A percentile compares a stretch with the other conserved stretches of the same genome.
These are phyloP conservation scores for Cyamopsis tetragonoloba DNA, from an alignment of 306 rosid species.

Conservation along the genomic window DNA sequence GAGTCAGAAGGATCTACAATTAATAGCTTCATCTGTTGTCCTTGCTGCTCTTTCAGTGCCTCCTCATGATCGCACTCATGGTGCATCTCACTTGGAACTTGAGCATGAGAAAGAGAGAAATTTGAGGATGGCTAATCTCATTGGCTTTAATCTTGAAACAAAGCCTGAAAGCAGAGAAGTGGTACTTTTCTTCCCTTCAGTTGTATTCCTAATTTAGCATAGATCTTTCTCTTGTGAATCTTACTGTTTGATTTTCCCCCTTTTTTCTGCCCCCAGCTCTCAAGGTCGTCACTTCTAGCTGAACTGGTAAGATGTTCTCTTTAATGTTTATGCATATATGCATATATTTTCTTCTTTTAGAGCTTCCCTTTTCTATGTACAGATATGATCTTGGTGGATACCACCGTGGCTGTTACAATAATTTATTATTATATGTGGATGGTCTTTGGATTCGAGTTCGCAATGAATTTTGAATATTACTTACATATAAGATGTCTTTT, in stretches of 20 bases:
- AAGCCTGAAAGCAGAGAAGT: constrained; percentile 84
- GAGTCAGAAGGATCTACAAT: constrained; percentile 93
- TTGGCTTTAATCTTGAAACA: constrained; percentile 83
- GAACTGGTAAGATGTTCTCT: constrained; percentile 67
- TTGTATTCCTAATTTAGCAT: not conserved
- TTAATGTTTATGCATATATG: no score
- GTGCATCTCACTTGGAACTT: constrained; percentile 80
- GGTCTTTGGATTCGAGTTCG: not conserved
- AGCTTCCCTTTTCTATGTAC: not conserved
- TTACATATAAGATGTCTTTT: not conserved
- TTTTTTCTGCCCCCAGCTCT: constrained; percentile 54
- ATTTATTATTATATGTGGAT: not conserved
- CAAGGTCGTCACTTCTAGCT: constrained; percentile 77
- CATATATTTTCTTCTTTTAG: not conserved
- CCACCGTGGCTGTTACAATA: not conserved
- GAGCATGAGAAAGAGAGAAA: constrained; percentile 91
- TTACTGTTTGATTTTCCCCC: constrained; percentile 14
- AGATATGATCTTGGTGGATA: not conserved
- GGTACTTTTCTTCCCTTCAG: constrained; percentile 44
- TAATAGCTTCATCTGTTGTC: constrained; percentile 95
- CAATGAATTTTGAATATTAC: not conserved
- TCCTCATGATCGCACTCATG: constrained; percentile 65
- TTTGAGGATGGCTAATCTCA: constrained; percentile 84
- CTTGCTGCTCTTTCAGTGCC: constrained; percentile 89
- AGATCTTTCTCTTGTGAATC: constrained; percentile 5